Evolutionary conservation across 2,329 filamentous ascomycete species (phyloP), one percentile per base, ranked within the genome.

Genomic region (Fonsecaea monophora): DNA sequence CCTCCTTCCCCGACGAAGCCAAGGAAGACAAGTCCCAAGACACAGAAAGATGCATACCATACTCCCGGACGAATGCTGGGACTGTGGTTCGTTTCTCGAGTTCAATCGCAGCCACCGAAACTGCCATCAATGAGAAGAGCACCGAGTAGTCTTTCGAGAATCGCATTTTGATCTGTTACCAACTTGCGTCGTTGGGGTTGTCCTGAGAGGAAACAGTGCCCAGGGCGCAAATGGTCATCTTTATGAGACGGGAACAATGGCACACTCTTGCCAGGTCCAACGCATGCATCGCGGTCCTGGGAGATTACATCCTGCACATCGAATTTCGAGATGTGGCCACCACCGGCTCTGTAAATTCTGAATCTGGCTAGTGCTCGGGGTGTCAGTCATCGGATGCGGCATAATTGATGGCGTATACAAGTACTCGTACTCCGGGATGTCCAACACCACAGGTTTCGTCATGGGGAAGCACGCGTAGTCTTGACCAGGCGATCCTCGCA

Each of bases 121-220:
- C 18, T 3, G 45, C 45, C 18, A 25, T 12, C 7, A 50, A 25
- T 25, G 4, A 50, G 45, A 50, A 25, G 8, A 25, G 25, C 18
- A 50, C 45, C 18, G 21, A 50, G 8, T 21, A 25, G 45, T 10
- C 45, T 25, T 50, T 18, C 18, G 6, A 21, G 45, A 50, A 18
- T 30, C 18, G 45, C 45, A 50, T 50, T 30, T 50, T 50, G 45
- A 50, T 21, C 45, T 50, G 45, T 50, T 50, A 12, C 18, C 18
- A 1, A 50, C 18, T 25, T 50, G 18, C 45, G 45, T 25, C 1
- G 18, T 50, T 50, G 45, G 45, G 1, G 25, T 7, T 25, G 7
- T 50, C 8, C 4, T 25, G 45, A 25, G 45, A 50, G 45, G 9
- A 25, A 50, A 50, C 45, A 50, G 45, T 25, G 18, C 45, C 6